These are phyloP conservation scores for Bothriochloa decipiens DNA, from an alignment of 176 grass and related monocot species.

Conservation along the genomic window DNA sequence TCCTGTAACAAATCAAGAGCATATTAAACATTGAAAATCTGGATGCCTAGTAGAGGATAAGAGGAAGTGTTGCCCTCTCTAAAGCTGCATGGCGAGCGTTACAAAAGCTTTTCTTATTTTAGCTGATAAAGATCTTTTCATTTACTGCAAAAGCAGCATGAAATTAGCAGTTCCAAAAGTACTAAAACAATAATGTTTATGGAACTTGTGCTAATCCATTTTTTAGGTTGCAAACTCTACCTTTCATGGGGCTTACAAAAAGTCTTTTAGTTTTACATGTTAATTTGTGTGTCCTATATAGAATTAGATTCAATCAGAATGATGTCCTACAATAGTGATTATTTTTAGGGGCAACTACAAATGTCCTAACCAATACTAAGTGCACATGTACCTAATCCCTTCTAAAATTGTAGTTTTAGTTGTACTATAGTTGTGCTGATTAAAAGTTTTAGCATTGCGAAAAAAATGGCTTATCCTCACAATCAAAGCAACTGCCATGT, in stretches of 20 bases:
- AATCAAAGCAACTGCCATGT: too few species aligned
- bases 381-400: too few species aligned
- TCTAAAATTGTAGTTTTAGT: too few species aligned
- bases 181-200: background rate
- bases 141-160: background rate
- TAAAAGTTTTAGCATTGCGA: too few species aligned
- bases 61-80: background rate
- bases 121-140: background rate
- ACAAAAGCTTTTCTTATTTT: background rate
- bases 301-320: background rate
- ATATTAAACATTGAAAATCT: background rate
- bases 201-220: background rate
- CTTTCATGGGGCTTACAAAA: background rate
- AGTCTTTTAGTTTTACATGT: background rate
- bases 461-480: too few species aligned
- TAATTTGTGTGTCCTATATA: background rate
- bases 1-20: constrained; percentile 23
- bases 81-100: background rate
- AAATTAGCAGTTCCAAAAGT: background rate
- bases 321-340: background rate
- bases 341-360: background rate
- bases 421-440: too few species aligned
- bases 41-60: background rate
- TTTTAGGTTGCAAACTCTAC: background rate
- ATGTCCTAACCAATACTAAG: background rate